A percentile compares a stretch with the other conserved stretches of the same genome.
These are phyloP conservation scores for Boletus edulis DNA, from an alignment of 768 basidiomycete genomes.

Conservation along the genomic window DNA sequence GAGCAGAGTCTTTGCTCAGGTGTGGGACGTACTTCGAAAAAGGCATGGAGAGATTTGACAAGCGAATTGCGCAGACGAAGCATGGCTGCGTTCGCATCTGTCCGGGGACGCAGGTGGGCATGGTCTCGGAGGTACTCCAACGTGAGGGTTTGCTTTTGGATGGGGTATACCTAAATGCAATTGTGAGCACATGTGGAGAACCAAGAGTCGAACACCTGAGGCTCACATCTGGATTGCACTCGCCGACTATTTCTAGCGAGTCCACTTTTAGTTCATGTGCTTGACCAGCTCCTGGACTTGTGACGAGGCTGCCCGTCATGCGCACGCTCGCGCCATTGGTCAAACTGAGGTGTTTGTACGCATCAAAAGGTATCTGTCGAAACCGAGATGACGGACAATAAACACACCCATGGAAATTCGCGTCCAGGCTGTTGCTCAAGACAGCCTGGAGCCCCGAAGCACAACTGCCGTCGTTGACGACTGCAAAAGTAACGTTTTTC, in stretches of 20 bases:
- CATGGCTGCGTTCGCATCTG: constrained; percentile 67
- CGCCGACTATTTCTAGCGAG: constrained; percentile 49
- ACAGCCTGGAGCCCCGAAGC: constrained; percentile 76
- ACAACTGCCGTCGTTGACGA: constrained; percentile 79
- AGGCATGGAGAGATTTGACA: constrained; percentile 54
- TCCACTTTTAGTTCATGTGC: constrained; percentile 50
- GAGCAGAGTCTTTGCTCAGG: neutral
- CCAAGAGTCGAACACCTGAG: neutral
- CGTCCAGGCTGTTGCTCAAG: constrained; percentile 36
- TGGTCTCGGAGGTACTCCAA: constrained; percentile 81
- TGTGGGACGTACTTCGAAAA: constrained; percentile 63
- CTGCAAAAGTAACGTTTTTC: constrained; percentile 85
- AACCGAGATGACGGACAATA: neutral
- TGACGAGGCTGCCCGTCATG: constrained; percentile 43
- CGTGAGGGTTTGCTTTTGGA: constrained; percentile 85
- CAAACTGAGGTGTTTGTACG: constrained; percentile 33
- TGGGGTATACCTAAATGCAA: constrained; percentile 68
- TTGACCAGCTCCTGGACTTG: constrained; percentile 51
- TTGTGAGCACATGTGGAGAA: constrained; percentile 3
- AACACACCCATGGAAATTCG: constrained; percentile 19
- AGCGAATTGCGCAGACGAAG: constrained; percentile 67
- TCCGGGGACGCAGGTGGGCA: constrained; percentile 84
- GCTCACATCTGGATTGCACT: constrained; percentile 55
- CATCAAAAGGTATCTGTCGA: neutral
- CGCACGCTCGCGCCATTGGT: constrained; percentile 57